Evolutionary conservation across 2,329 filamentous ascomycete genomes (phyloP), one percentile per base, ranked within the genome.

Genomic region (Talaromyces islandicus): DNA sequence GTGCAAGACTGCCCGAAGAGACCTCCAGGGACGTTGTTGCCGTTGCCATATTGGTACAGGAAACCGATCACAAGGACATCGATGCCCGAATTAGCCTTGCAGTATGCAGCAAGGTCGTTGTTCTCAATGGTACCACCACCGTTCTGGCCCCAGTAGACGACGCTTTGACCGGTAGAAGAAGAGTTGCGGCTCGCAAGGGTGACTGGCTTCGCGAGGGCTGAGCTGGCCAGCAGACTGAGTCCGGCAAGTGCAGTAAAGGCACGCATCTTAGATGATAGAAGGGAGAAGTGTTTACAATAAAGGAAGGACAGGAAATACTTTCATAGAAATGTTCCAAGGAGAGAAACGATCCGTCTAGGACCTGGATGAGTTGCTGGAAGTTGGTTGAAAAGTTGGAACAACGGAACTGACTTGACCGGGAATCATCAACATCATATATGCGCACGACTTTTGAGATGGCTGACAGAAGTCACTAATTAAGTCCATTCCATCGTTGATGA

Each of bases 11-110:
- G 68, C 62, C 75, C 74, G 10, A 73, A 67, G 17, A 73, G 70
- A 25, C 66, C 67, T 1, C 73, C 77, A 41, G 79, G 79, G 19
- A 79, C 79, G 0, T 80, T 67, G 4, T 48, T 19, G 4, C 57
- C 57, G 21, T 59, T 57, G 30, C 74, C 74, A 58, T 68, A 80
- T 27, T 70, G 58, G 64, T 76, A 78, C 7, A 80, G 61, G 64
- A 80, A 80, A 17, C 76, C 67, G 5, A 80, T 68, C 1, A 78
- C 75, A 30, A 80, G 65, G 38, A 80, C 71, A 62, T 80, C 75
- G 56, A 80, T 74, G 12, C 75, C 76, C 0, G 75, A 63, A 9
- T 66, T 66, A 0, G 70, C 60, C 7, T 68, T 72, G 62, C 77
- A 79, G 66, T 79, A 79, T 5, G 51, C 27, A 7, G 57, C 53